These are phyloP conservation scores for Fusarium irregulare DNA, from an alignment of 2,329 filamentous ascomycete species.

Conservation along the genomic window DNA sequence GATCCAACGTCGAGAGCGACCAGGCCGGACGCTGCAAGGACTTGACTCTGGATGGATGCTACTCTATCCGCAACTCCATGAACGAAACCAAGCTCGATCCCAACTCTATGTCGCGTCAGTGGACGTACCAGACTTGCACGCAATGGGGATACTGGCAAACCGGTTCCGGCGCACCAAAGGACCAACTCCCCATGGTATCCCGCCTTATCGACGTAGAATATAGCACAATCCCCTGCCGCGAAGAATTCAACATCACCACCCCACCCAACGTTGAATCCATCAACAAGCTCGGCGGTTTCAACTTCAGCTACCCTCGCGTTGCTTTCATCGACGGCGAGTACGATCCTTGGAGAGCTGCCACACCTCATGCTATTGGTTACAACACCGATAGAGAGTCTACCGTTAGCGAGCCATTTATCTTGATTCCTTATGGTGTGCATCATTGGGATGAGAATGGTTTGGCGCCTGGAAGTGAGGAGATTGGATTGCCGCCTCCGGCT, in stretches of 20 bases:
- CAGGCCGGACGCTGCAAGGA: slow-evolving; percentile 40
- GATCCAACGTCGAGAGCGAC: slow-evolving; percentile 49
- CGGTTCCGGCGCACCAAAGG: slow-evolving; percentile 73
- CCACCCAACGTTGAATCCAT: slow-evolving; percentile 72
- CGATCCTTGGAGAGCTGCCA: slow-evolving; percentile 83
- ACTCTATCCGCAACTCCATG: slow-evolving; percentile 42
- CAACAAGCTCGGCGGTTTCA: slow-evolving; percentile 81
- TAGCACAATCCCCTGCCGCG: slow-evolving; percentile 69
- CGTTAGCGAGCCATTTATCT: slow-evolving; percentile 73
- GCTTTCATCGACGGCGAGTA: slow-evolving; percentile 80
- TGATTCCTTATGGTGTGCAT: slow-evolving; percentile 81
- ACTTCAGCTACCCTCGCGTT: slow-evolving; percentile 78
- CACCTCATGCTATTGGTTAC: slow-evolving; percentile 72
- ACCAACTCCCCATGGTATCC: slow-evolving; percentile 76
- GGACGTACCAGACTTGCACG: slow-evolving; percentile 67
- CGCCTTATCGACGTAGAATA: slow-evolving; percentile 75
- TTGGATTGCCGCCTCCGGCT: slow-evolving; percentile 67
- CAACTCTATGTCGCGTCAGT: slow-evolving; percentile 51
- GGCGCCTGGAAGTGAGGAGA: slow-evolving; percentile 66
- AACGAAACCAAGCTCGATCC: slow-evolving; percentile 40
- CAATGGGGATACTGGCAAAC: slow-evolving; percentile 84
- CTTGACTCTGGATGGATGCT: slow-evolving; percentile 47
- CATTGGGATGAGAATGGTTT: slow-evolving; percentile 83
- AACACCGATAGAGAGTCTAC: slow-evolving; percentile 68
- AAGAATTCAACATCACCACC: slow-evolving; percentile 75